Conservation (phyloP, 306 rosid species). For the Trifolium subterraneum region DNA sequence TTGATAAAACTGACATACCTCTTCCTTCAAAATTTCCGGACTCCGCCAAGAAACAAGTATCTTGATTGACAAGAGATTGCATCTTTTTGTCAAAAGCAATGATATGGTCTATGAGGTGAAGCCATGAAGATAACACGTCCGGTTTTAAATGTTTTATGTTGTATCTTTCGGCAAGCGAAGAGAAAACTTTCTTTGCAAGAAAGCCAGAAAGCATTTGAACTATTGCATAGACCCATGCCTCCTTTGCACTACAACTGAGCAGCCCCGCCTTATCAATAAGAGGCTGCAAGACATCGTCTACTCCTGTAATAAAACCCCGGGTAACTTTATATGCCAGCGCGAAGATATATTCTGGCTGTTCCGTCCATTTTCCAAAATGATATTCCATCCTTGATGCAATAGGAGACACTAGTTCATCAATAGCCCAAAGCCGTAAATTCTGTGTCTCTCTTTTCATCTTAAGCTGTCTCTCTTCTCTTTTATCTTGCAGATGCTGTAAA, state of each 20-base stretch:
- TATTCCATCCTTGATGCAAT: slow-evolving; percentile 74
- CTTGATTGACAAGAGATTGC: slow-evolving; percentile 63
- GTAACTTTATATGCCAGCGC: slow-evolving; percentile 67
- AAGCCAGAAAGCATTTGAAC: slow-evolving; percentile 68
- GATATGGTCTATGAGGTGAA: slow-evolving; percentile 66
- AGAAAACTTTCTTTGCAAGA: slow-evolving; percentile 58
- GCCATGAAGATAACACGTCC: slow-evolving; percentile 66
- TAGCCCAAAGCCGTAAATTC: slow-evolving; percentile 68
- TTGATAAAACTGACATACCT: slow-evolving; percentile 57
- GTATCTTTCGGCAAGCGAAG: slow-evolving; percentile 63
- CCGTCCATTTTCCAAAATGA: slow-evolving; percentile 72
- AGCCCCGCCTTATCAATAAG: slow-evolving; percentile 75
- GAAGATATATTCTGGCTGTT: slow-evolving; percentile 76
- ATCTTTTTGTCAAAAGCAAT: slow-evolving; percentile 65
- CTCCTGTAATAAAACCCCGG: slow-evolving; percentile 61
- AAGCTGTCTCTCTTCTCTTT: slow-evolving; percentile 58
- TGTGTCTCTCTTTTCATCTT: slow-evolving; percentile 46
- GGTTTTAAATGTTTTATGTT: slow-evolving; percentile 49
- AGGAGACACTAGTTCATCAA: slow-evolving; percentile 76
- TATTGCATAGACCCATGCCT: slow-evolving; percentile 81
- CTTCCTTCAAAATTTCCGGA: slow-evolving; percentile 57
- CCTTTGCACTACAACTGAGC: slow-evolving; percentile 73
- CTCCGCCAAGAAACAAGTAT: slow-evolving; percentile 50
- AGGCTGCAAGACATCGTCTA: slow-evolving; percentile 84
- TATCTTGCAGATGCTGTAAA: slow-evolving; percentile 71